These are phyloP conservation scores for Aschersonia sp. DNA, from an alignment of 2,329 filamentous ascomycete species.

Conservation along the genomic window DNA sequence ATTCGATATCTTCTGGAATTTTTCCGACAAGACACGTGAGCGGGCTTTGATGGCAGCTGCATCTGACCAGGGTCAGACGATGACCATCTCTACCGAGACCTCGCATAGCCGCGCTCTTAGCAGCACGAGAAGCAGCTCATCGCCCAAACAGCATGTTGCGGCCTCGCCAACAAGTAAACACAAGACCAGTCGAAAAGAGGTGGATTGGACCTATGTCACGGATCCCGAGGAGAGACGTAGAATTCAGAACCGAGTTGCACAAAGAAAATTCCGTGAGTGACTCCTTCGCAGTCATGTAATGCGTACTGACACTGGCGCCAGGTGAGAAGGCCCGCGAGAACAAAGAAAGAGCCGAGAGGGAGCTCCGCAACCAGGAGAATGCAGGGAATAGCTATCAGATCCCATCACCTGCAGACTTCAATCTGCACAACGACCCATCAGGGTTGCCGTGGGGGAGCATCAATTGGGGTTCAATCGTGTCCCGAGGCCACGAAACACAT, in stretches of 20 bases:
- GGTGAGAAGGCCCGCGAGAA: slow-evolving; percentile 57
- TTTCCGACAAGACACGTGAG: too few relatives aligned
- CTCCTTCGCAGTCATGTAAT: background rate
- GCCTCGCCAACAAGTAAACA: slow-evolving; percentile 21
- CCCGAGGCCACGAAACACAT: slow-evolving; percentile 33
- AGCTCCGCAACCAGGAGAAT: slow-evolving; percentile 46
- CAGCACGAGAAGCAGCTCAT: slow-evolving; percentile 1
- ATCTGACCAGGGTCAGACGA: slow-evolving; percentile 5
- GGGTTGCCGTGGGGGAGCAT: slow-evolving; percentile 61
- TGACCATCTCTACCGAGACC: slow-evolving; percentile 1
- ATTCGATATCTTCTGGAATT: too few relatives aligned
- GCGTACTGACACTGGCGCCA: slow-evolving; percentile 14
- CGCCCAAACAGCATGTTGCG: slow-evolving; percentile 13
- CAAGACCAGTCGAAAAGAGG: slow-evolving; percentile 28
- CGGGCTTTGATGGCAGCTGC: background rate
- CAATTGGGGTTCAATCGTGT: slow-evolving; percentile 40
- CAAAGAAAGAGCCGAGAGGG: slow-evolving; percentile 50
- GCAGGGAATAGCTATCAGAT: slow-evolving; percentile 51
- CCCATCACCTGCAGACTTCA: slow-evolving; percentile 41
- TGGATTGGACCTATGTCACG: slow-evolving; percentile 56
- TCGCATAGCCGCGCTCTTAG: slow-evolving; percentile 6
- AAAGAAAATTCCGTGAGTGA: slow-evolving; percentile 58
- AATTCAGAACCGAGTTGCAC: slow-evolving; percentile 63
- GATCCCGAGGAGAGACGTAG: slow-evolving; percentile 58
- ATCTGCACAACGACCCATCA: slow-evolving; percentile 34